Conservation (phyloP, 2,329 filamentous ascomycete genomes). For the Cladosporium sphaerospermum region DNA sequence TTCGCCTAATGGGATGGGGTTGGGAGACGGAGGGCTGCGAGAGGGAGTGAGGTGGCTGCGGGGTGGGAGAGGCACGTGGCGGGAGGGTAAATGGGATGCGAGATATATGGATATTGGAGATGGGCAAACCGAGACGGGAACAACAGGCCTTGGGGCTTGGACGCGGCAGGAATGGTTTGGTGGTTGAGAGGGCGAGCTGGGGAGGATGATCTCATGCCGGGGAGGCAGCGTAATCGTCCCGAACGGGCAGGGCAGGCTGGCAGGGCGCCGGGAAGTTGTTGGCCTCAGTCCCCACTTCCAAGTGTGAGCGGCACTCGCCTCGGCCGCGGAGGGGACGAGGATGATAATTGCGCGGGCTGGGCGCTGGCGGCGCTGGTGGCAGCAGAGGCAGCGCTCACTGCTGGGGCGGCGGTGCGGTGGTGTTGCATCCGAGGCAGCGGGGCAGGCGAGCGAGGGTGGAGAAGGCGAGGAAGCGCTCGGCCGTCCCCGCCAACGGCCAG, state of each 20-base stretch:
- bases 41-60: background rate
- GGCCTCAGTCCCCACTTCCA: conserved; percentile 5
- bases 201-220: conserved; percentile 10
- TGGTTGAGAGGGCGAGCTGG: background rate
- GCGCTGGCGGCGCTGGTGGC: no score
- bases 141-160: background rate
- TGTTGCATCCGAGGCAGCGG: background rate
- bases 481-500: no score
- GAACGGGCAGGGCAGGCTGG: no score
- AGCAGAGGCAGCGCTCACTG: no score
- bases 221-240: no score
- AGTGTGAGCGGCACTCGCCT: background rate
- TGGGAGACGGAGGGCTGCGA: background rate
- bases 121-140: background rate
- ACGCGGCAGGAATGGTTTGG: background rate
- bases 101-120: background rate
- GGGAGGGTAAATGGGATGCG: background rate
- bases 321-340: background rate
- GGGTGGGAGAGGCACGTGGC: background rate
- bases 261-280: no score
- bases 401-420: no score
- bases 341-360: background rate
- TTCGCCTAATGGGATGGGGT: conserved; percentile 6
- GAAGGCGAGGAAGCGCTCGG: background rate
- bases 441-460: background rate